Percentiles rank a stretch among this genome's conserved stretches.
phyloP scores from a whole-genome alignment of 257 asterid species.

The Primulina tabacum region DNA sequence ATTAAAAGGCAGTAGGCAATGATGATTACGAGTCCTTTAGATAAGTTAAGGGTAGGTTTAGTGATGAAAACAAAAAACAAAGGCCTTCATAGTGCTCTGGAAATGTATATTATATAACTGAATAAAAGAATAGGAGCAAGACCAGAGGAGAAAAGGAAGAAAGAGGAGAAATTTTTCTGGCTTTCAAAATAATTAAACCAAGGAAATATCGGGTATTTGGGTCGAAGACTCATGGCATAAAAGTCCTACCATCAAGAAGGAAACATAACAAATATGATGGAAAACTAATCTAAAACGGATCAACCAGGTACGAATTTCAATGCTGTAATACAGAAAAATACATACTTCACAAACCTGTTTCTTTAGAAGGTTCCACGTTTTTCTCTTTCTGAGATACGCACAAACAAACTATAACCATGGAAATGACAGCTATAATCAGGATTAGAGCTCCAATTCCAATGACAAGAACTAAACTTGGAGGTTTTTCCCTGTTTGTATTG shows the following conservation, averaged over 20 bases:
- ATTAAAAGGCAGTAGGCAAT: background rate
- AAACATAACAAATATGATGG: background rate
- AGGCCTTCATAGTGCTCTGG: background rate
- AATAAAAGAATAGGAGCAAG: background rate
- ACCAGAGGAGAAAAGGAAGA: background rate
- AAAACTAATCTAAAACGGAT: slow-evolving; percentile 1
- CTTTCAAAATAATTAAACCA: background rate
- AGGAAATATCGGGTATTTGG: background rate
- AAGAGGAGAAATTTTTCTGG: background rate
- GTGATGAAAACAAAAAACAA: background rate
- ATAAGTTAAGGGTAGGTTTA: background rate
- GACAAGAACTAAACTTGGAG: slow-evolving; percentile 55
- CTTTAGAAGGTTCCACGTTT: slow-evolving; percentile 42
- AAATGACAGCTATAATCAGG: slow-evolving; percentile 49
- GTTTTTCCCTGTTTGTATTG: slow-evolving; percentile 46
- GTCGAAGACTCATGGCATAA: background rate
- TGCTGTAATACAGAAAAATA: slow-evolving; percentile 8
- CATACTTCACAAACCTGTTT: slow-evolving; percentile 50
- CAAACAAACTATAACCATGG: slow-evolving; percentile 54
- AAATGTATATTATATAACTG: background rate
- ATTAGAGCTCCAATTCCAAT: slow-evolving; percentile 70
- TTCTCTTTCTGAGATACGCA: slow-evolving; percentile 53
- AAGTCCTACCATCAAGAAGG: background rate
- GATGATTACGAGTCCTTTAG: background rate
- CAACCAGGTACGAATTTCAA: slow-evolving; percentile 5